These are phyloP conservation scores for Tripidium arundinaceum DNA, from an alignment of 202 grass and related monocot genomes.

Conservation along the genomic window DNA sequence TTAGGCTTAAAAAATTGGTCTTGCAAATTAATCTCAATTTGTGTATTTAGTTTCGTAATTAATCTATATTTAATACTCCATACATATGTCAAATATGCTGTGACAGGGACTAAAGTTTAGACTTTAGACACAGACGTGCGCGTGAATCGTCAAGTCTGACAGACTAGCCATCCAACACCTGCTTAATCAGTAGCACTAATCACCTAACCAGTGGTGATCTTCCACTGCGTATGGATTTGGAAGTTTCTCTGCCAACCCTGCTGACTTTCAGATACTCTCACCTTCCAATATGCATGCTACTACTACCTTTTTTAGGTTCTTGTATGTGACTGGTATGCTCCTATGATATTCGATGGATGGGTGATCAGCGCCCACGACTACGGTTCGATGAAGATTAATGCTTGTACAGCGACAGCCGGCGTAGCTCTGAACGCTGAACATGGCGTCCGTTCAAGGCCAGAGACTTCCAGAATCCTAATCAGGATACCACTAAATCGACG, in stretches of 20 bases:
- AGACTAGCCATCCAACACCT: not conserved
- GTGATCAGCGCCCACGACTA: not conserved
- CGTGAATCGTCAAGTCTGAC: too few species aligned
- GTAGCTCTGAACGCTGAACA: constrained; percentile 10
- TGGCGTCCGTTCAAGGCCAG: not conserved
- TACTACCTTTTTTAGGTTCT: not conserved
- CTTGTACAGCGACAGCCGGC: constrained; percentile 9
- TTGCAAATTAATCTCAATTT: too few species aligned
- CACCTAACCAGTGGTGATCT: not conserved
- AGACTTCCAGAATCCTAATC: constrained; percentile 29
- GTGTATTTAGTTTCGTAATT: too few species aligned
- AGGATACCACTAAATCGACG: not conserved
- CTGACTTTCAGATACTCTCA: constrained; percentile 21
- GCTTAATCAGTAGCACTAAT: not conserved
- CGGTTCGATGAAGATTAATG: constrained; percentile 3
- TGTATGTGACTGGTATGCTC: not conserved
- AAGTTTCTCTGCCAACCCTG: not conserved
- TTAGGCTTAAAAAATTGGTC: too few species aligned
- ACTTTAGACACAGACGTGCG: too few species aligned
- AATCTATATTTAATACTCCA: too few species aligned
- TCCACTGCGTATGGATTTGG: not conserved
- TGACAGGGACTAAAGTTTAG: too few species aligned
- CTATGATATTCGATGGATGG: not conserved
- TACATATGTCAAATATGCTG: too few species aligned
- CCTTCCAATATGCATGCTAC: constrained; percentile 6